Percentiles rank a stretch among this genome's conserved stretches.
These are phyloP conservation scores for Colletotrichum salicis DNA, from an alignment of 2,329 filamentous ascomycete genomes.

Conservation along the genomic window DNA sequence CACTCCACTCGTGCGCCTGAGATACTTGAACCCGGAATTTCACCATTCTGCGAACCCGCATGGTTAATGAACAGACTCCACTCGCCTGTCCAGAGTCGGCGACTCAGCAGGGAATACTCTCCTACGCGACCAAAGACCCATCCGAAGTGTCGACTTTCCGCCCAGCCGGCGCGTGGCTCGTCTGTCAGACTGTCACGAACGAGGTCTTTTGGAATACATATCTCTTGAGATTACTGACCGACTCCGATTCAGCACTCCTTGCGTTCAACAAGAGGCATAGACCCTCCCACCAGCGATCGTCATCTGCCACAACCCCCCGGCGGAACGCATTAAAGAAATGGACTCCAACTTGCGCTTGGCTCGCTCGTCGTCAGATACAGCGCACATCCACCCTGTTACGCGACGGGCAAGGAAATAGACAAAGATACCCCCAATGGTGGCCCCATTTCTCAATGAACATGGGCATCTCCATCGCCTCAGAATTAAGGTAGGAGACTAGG, in stretches of 20 bases:
- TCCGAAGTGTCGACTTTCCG: neutral
- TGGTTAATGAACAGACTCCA: slow-evolving; percentile 10
- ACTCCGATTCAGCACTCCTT: neutral
- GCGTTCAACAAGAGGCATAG: neutral
- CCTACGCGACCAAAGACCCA: neutral
- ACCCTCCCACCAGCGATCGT: slow-evolving; percentile 5
- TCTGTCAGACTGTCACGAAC: neutral
- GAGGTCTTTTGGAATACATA: neutral
- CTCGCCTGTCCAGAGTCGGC: neutral
- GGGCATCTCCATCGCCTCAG: slow-evolving; percentile 3
- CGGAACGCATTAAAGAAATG: neutral
- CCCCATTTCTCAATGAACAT: neutral
- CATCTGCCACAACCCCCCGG: slow-evolving; percentile 5
- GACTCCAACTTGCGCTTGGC: neutral
- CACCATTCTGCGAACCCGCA: slow-evolving; percentile 1
- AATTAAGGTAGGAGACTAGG: slow-evolving; percentile 31
- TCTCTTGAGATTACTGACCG: neutral
- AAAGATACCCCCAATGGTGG: neutral
- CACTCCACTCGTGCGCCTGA: neutral
- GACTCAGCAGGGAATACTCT: neutral
- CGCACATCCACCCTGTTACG: neutral
- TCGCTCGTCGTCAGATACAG: slow-evolving; percentile 11
- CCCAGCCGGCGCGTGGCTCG: neutral
- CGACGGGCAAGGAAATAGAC: neutral
- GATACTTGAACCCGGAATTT: neutral